Evolutionary conservation across 2,329 filamentous ascomycete species (phyloP).

Genomic region (Kalaharituber pfeilii): DNA sequence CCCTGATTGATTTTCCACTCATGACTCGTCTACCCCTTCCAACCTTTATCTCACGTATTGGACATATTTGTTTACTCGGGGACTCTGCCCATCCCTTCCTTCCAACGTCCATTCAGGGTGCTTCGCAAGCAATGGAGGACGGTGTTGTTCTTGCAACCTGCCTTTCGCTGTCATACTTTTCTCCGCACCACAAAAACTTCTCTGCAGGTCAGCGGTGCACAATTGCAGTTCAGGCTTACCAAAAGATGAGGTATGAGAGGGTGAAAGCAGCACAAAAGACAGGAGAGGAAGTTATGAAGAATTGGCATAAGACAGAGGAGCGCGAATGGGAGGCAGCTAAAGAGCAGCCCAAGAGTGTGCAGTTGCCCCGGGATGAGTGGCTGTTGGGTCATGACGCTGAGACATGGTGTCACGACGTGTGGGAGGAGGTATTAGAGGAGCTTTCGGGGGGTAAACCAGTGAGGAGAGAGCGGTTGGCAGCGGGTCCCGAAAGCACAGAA

Average conservation of each 20-base stretch:
- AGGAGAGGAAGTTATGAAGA: conserved; percentile 32
- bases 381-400: conserved; percentile 35
- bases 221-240: conserved; percentile 31
- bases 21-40: conserved; percentile 35
- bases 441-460: conserved; percentile 11
- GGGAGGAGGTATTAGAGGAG: conserved; percentile 10
- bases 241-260: conserved; percentile 33
- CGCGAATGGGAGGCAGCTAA: conserved; percentile 29
- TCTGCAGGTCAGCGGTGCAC: conserved; percentile 24
- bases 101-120: conserved; percentile 34
- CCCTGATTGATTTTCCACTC: conserved; percentile 34
- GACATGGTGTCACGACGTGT: conserved; percentile 14
- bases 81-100: conserved; percentile 37
- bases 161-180: conserved; percentile 21
- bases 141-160: conserved; percentile 33
- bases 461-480: conserved; percentile 12
- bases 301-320: conserved; percentile 36
- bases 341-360: conserved; percentile 32
- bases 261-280: conserved; percentile 34
- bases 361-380: conserved; percentile 34
- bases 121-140: conserved; percentile 35
- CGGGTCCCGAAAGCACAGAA: conserved; percentile 16
- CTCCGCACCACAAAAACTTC: conserved; percentile 8
- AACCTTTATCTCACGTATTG: conserved; percentile 33
- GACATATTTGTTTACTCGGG: conserved; percentile 33